Percentiles rank a stretch among this genome's conserved stretches.
Conservation (phyloP, 1,139 yeast genomes). For the Hyphopichia wangnamkhiaoensis region DNA sequence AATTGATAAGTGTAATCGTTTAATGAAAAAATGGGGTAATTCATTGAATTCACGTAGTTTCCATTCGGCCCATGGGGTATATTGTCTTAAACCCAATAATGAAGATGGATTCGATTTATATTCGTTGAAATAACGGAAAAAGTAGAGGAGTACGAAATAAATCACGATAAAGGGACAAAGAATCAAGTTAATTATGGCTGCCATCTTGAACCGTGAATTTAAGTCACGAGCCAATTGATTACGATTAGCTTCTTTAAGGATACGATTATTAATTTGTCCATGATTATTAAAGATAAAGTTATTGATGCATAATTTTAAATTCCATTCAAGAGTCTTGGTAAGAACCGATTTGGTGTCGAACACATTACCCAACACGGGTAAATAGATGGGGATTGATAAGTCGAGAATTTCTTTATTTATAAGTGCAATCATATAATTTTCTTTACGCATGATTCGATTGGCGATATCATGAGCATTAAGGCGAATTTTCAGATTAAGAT, state of each 20-base stretch:
- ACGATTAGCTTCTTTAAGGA: conserved; percentile 73
- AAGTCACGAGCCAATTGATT: conserved; percentile 68
- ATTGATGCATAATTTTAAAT: conserved; percentile 80
- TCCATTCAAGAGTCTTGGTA: conserved; percentile 93
- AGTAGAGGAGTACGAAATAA: conserved; percentile 79
- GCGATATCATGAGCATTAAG: conserved; percentile 94
- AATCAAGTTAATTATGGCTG: conserved; percentile 80
- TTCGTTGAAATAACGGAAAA: conserved; percentile 90
- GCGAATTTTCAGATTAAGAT: conserved; percentile 67
- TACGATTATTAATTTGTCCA: conserved; percentile 78
- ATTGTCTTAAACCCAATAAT: conserved; percentile 76
- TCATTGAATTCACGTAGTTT: conserved; percentile 92
- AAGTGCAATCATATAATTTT: conserved; percentile 87
- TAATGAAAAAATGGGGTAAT: conserved; percentile 80
- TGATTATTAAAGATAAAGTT: conserved; percentile 82
- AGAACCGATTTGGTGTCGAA: conserved; percentile 44
- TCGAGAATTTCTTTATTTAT: conserved; percentile 78
- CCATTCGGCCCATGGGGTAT: conserved; percentile 95
- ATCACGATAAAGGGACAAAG: conserved; percentile 84
- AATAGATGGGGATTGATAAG: conserved; percentile 36
- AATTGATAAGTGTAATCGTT: conserved; percentile 73
- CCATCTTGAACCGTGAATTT: conserved; percentile 76
- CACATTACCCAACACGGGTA: conserved; percentile 34
- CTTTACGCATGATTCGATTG: conserved; percentile 92
- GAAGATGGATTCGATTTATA: conserved; percentile 86